Evolutionary conservation across 139 green algal species (phyloP).

Genomic region (Helicosporidium sp.): DNA sequence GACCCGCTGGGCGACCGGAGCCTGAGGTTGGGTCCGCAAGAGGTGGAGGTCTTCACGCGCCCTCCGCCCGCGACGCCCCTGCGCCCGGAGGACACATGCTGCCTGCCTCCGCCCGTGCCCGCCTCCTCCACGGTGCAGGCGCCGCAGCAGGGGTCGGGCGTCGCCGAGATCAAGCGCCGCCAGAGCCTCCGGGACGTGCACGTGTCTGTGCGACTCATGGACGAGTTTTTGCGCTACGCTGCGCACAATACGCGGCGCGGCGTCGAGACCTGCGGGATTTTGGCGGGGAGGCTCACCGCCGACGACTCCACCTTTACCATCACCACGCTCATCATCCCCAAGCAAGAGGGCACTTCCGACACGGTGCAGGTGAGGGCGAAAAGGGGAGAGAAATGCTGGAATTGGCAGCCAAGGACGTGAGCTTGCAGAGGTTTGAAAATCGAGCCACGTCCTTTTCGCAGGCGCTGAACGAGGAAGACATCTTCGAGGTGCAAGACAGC

Average conservation of each 20-base stretch:
- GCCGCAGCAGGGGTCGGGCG: too few relatives aligned
- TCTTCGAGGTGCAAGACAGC: conserved; percentile 51
- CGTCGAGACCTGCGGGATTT: conserved; percentile 75
- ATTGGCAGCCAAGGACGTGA: too few relatives aligned
- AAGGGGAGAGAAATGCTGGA: too few relatives aligned
- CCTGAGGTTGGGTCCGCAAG: conserved; percentile 42
- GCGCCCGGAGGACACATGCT: conserved; percentile 14
- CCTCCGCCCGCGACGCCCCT: conserved; percentile 4
- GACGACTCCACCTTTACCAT: conserved; percentile 58
- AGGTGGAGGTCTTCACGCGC: conserved; percentile 25
- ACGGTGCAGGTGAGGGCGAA: conserved; percentile 31
- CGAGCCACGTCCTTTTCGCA: not conserved
- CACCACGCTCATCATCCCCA: conserved; percentile 75
- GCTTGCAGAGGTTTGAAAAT: not conserved
- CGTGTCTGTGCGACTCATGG: conserved; percentile 58
- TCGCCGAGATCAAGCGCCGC: conserved; percentile 17
- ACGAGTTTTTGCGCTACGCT: conserved; percentile 62
- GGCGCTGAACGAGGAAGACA: conserved; percentile 73
- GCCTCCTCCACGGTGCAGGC: too few relatives aligned
- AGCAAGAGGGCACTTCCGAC: conserved; percentile 68
- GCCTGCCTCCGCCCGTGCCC: not conserved
- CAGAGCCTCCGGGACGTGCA: conserved; percentile 55
- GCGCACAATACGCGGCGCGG: conserved; percentile 36
- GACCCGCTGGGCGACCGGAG: conserved; percentile 2
- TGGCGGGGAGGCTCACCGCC: conserved; percentile 48